Evolutionary conservation across 2,329 filamentous ascomycete genomes (phyloP).

Genomic region (Verticillium klebahnii): DNA sequence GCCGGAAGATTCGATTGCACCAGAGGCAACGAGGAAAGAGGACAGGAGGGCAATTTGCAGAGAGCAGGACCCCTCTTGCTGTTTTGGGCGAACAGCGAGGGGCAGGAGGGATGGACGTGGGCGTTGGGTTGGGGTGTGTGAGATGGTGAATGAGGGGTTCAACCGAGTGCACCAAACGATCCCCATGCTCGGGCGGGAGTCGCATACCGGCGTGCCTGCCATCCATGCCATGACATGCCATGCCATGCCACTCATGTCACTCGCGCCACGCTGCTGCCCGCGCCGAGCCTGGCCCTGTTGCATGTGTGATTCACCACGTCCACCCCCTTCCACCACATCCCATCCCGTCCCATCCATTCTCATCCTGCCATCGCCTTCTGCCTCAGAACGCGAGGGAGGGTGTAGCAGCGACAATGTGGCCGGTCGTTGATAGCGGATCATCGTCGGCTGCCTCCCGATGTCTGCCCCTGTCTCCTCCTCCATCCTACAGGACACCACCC

Average conservation of each 20-base stretch:
- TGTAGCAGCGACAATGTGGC: background rate
- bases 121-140: background rate
- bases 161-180: background rate
- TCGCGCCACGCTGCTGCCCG: background rate
- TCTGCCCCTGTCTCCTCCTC: background rate
- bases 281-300: background rate
- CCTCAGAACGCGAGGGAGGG: background rate
- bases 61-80: background rate
- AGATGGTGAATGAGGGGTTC: background rate
- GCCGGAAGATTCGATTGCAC: background rate
- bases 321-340: background rate
- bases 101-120: background rate
- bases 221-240: background rate
- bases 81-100: background rate
- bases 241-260: background rate
- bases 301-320: background rate
- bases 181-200: background rate
- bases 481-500: background rate
- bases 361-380: background rate
- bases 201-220: background rate
- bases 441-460: background rate
- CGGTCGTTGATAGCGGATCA: background rate
- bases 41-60: constrained; percentile 1
- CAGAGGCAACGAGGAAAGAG: constrained; percentile 1
- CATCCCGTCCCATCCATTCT: background rate